Percentiles rank a stretch among this genome's conserved stretches.
Conservation (phyloP, 139 green algal genomes). For the Chlorella sp. region DNA sequence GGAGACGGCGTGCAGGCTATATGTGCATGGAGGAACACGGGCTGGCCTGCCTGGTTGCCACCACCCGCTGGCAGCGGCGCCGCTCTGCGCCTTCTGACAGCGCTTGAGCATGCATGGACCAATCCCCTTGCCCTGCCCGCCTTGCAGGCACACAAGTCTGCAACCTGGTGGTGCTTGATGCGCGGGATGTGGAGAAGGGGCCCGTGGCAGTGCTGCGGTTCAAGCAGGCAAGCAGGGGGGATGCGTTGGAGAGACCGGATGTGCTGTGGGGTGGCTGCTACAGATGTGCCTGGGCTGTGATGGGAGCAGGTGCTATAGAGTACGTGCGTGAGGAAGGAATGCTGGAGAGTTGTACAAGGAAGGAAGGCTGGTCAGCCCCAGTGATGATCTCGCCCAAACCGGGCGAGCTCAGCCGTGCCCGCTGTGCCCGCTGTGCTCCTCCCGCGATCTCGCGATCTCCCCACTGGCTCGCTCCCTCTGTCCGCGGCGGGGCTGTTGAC, state of each 20-base stretch:
- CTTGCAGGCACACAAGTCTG: conserved; percentile 9
- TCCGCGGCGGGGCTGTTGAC: too few relatives aligned
- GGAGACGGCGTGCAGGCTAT: neutral
- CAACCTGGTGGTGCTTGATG: conserved; percentile 65
- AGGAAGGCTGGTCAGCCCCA: too few relatives aligned
- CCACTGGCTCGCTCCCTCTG: too few relatives aligned
- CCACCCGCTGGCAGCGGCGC: neutral
- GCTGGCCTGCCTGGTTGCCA: too few relatives aligned
- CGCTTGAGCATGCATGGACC: conserved; percentile 47
- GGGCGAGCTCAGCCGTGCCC: too few relatives aligned
- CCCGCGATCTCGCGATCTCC: too few relatives aligned
- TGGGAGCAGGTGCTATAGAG: neutral
- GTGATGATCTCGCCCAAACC: too few relatives aligned
- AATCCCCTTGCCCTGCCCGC: neutral
- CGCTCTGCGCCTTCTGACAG: conserved; percentile 3
- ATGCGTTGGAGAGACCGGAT: neutral
- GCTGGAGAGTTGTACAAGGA: too few relatives aligned
- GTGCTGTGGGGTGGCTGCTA: too few relatives aligned
- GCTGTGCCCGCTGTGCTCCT: neutral
- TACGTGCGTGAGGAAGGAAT: too few relatives aligned
- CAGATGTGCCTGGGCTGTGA: neutral
- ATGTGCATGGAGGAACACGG: too few relatives aligned
- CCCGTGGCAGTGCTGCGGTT: conserved; percentile 55
- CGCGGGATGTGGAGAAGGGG: conserved; percentile 44
- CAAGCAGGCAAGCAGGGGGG: neutral